Evolutionary conservation across 345 rosid species (phyloP), one percentile per base, ranked within the genome.

Genomic region (Dimocarpus longan): DNA sequence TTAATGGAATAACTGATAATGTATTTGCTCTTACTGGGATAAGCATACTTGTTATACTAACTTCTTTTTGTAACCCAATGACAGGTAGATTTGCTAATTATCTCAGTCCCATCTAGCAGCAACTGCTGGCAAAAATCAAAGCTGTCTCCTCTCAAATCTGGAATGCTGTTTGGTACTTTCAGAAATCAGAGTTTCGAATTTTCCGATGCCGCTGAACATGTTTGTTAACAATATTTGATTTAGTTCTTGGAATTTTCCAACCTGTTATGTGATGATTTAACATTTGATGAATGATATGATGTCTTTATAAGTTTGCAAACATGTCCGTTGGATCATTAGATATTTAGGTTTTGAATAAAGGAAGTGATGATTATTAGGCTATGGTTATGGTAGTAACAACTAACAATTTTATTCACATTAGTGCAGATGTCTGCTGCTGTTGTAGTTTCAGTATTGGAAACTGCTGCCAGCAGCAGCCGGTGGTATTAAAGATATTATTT

Each of bases 61-160:
- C 64, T 19, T n/a, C 24, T 76, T 40, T 76, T 46, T 19, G 79
- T 32, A 11, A 11, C 66, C 24, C 71, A 50, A 81, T 86, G 80
- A 68, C 92, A 93, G 96, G 91, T 85, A 80, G 94, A 81, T 91
- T 93, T 88, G 91, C 87, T 28, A 90, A 89, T 73, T 93, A 93
- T 86, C 68, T 93, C 77, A 93, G 98, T 82, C 98, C 98, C 79
- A 93, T 93, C 93, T 93, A 88, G 74, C 26, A 65, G 46, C 79
- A 52, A 65, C 62, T 70, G 44, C 10, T 73, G 57, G 65, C 28
- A 68, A 73, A 42, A 74, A 79, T 42, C 57, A 78, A 50, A 68
- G 57, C 72, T 70, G 68, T 62, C 50, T 70, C 28, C 54, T 75
- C 32, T 48, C 54, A 12, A 22, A 60, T 26, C 26, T 19, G 22